Percentiles rank a stretch among this genome's conserved stretches.
Evolutionary conservation across 371 early-diverging fungal genomes (phyloP).

Genomic region (Zopfochytrium polystomum): DNA sequence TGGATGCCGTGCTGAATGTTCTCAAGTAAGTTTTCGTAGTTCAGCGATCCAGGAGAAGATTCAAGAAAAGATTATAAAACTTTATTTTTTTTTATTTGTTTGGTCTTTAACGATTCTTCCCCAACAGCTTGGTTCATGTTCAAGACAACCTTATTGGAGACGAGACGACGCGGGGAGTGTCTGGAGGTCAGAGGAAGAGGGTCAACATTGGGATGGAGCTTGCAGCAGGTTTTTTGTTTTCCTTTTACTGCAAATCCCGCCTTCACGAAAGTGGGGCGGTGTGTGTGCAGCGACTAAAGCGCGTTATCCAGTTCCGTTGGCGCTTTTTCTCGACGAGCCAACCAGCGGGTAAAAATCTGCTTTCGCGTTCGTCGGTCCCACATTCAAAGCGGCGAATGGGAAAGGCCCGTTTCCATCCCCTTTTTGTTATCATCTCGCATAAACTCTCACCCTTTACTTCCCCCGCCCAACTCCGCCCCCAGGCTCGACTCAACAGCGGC

Average conservation of each 20-base stretch:
- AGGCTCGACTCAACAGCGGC: neutral
- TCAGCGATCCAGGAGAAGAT: constrained; percentile 41
- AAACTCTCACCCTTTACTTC: too few species aligned
- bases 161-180: constrained; percentile 53
- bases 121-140: neutral
- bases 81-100: neutral
- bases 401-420: too few species aligned
- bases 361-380: neutral
- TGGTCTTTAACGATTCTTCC: neutral
- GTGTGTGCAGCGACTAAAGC: constrained; percentile 46
- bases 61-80: constrained; percentile 10
- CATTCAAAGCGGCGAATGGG: too few species aligned
- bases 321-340: constrained; percentile 88
- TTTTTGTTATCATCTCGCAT: too few species aligned
- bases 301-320: constrained; percentile 62
- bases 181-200: constrained; percentile 74
- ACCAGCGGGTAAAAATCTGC: constrained; percentile 54
- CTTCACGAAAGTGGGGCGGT: neutral
- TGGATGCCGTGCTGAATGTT: constrained; percentile 43
- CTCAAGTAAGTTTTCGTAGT: constrained; percentile 2
- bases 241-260: constrained; percentile 16
- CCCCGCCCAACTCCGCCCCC: too few species aligned
- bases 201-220: constrained; percentile 82
- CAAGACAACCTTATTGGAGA: neutral
- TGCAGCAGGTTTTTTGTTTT: constrained; percentile 61